Percentiles rank a stretch among this genome's conserved stretches.
Conservation (phyloP, 768 basidiomycete genomes). For the Boletus reticuloceps region DNA sequence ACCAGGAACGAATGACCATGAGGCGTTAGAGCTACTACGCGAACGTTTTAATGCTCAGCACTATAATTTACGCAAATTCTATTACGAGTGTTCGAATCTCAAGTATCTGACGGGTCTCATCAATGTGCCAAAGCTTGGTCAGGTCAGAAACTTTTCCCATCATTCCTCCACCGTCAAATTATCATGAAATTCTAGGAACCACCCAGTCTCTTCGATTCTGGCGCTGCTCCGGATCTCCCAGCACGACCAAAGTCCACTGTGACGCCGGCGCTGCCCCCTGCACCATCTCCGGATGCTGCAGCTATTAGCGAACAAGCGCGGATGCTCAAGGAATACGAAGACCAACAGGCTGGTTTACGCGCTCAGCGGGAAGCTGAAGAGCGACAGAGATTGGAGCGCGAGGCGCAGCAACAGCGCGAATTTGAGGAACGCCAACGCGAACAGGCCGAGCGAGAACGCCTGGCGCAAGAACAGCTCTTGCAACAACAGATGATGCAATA, state of each 20-base stretch:
- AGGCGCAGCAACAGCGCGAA: constrained; percentile 78
- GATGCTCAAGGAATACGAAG: constrained; percentile 95
- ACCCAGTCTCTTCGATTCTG: constrained; percentile 87
- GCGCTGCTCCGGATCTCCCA: constrained; percentile 82
- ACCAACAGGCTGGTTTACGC: constrained; percentile 86
- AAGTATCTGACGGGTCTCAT: constrained; percentile 97
- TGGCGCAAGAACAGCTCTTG: constrained; percentile 86
- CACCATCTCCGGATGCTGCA: constrained; percentile 66
- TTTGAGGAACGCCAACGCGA: constrained; percentile 86
- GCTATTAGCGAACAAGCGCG: constrained; percentile 88
- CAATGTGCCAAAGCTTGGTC: constrained; percentile 96
- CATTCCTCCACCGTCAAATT: not conserved
- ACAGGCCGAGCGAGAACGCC: constrained; percentile 84
- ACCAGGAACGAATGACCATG: constrained; percentile 83
- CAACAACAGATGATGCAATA: constrained; percentile 81
- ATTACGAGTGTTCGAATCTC: constrained; percentile 98
- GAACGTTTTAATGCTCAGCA: constrained; percentile 91
- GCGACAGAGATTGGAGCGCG: constrained; percentile 69
- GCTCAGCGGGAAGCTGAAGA: constrained; percentile 83
- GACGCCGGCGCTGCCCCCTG: constrained; percentile 64
- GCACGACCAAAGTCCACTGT: constrained; percentile 63
- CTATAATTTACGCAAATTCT: constrained; percentile 91
- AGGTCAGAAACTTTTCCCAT: constrained; percentile 42
- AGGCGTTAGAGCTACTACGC: constrained; percentile 85
- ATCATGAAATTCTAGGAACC: constrained; percentile 63